A percentile compares a stretch with the other conserved stretches of the same genome.
phyloP scores from a whole-genome alignment of 23 red algal genomes.

The Gracilaria vermiculophylla region DNA sequence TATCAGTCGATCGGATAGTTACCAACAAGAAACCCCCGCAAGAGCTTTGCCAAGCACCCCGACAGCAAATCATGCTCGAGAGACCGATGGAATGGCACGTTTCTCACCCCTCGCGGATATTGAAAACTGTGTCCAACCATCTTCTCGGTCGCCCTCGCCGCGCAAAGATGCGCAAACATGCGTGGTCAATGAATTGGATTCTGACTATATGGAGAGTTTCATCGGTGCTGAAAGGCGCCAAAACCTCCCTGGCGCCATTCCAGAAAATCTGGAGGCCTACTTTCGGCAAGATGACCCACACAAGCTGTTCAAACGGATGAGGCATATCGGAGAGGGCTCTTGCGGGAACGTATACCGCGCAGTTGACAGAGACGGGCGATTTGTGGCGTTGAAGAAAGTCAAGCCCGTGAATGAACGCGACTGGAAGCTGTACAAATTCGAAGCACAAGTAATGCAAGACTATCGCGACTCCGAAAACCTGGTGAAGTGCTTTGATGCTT shows the following conservation, averaged over 20 bases:
- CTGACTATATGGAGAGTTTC: conserved; percentile 59
- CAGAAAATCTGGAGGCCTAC: conserved; percentile 24
- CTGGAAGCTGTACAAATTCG: conserved; percentile 73
- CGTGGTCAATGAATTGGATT: conserved; percentile 26
- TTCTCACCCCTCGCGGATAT: background rate
- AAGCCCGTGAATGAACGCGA: conserved; percentile 61
- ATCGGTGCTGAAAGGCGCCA: conserved; percentile 42
- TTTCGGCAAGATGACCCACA: conserved; percentile 60
- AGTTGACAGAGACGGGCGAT: conserved; percentile 19
- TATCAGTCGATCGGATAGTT: background rate
- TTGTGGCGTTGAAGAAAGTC: conserved; percentile 63
- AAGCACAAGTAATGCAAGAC: conserved; percentile 70
- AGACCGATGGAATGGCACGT: background rate
- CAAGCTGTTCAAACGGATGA: conserved; percentile 45
- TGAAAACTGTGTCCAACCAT: background rate
- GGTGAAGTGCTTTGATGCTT: conserved; percentile 81
- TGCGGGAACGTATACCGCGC: conserved; percentile 86
- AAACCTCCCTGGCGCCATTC: conserved; percentile 45
- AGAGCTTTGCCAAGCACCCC: background rate
- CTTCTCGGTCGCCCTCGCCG: background rate
- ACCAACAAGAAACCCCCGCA: background rate
- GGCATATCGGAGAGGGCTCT: conserved; percentile 89
- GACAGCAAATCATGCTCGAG: background rate
- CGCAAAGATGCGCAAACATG: background rate
- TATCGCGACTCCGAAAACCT: conserved; percentile 30